phyloP scores from a whole-genome alignment of 441 rosid species.

The Pelargonium australe region DNA sequence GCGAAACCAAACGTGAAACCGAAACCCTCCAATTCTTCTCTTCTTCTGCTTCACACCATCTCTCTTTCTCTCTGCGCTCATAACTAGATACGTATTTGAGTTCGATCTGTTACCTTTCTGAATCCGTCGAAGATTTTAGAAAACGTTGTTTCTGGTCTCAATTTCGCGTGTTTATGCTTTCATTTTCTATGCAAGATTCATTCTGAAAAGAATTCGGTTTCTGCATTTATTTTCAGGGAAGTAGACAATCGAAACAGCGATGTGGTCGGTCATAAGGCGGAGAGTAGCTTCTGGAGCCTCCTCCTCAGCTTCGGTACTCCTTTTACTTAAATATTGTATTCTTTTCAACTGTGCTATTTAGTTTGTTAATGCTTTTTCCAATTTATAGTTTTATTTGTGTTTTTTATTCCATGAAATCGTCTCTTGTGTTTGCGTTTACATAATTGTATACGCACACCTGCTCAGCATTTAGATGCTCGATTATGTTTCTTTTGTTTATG shows the following conservation, averaged over 20 bases:
- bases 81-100: not conserved
- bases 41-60: not conserved
- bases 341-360: not conserved
- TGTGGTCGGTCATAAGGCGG: conserved; percentile 34
- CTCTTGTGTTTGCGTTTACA: not conserved
- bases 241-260: conserved; percentile 11
- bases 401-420: not conserved
- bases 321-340: not conserved
- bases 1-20: not conserved
- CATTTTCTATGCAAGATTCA: not conserved
- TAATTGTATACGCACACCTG: too few species aligned
- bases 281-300: conserved; percentile 19
- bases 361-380: not conserved
- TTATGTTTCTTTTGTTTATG: not conserved
- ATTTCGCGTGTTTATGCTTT: not conserved
- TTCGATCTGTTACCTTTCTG: not conserved
- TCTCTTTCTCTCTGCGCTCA: not conserved
- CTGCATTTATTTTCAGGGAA: not conserved
- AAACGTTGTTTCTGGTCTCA: not conserved
- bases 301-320: conserved; percentile 26
- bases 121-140: not conserved
- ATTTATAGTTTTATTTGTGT: not conserved
- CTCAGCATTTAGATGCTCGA: not conserved
- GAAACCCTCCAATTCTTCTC: not conserved
- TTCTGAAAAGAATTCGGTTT: not conserved